Evolutionary conservation across 78 protist species (phyloP).

Genomic region (Dictyostelium capitatum): DNA sequence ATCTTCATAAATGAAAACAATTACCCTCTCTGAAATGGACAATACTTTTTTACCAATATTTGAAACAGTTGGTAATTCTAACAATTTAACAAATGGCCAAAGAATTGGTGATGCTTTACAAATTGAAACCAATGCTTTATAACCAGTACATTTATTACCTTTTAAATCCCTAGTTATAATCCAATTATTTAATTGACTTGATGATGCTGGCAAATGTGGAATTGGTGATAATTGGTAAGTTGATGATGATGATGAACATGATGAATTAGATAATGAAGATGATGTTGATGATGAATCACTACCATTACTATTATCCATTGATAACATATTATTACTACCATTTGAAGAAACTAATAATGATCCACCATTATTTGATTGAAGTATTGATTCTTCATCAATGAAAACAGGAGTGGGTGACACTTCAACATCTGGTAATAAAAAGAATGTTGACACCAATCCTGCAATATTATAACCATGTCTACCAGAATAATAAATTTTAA

Average conservation of each 20-base stretch:
- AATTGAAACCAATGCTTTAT: slow-evolving; percentile 41
- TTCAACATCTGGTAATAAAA: slow-evolving; percentile 58
- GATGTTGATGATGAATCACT: background rate
- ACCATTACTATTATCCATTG: background rate
- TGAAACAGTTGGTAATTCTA: slow-evolving; percentile 4
- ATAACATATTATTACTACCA: background rate
- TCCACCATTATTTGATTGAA: background rate
- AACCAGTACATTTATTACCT: slow-evolving; percentile 56
- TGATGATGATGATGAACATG: no score
- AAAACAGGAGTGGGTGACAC: slow-evolving; percentile 18
- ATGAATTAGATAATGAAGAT: no score
- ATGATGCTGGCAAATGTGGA: background rate
- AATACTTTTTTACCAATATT: slow-evolving; percentile 17
- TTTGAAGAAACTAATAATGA: no score
- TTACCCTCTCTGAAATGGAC: background rate
- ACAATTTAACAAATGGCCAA: background rate
- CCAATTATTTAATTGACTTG: slow-evolving; percentile 31
- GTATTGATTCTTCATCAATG: slow-evolving; percentile 30
- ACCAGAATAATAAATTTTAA: slow-evolving; percentile 59
- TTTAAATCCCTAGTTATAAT: slow-evolving; percentile 41
- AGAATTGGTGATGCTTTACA: slow-evolving; percentile 66
- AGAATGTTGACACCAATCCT: slow-evolving; percentile 33
- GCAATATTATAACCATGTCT: slow-evolving; percentile 34
- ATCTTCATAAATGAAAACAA: slow-evolving; percentile 26
- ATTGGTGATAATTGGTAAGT: background rate